Evolutionary conservation across 768 basidiomycete species (phyloP).

Genomic region (Boletus sensibilis): DNA sequence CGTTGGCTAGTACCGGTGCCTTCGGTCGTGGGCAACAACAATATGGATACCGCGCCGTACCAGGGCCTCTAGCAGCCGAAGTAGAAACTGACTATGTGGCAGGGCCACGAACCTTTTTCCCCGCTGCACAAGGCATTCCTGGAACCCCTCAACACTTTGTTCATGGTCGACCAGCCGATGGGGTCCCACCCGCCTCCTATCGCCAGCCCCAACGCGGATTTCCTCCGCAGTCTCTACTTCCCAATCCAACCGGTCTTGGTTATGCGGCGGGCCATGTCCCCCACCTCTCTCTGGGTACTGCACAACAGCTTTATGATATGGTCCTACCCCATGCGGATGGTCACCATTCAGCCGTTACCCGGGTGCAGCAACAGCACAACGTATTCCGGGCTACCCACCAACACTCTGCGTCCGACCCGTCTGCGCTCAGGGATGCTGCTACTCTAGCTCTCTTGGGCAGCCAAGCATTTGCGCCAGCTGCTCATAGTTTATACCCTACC

Average conservation of each 20-base stretch:
- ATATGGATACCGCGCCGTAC: conserved; percentile 50
- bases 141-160: conserved; percentile 47
- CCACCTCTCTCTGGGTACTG: conserved; percentile 68
- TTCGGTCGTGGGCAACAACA: conserved; percentile 54
- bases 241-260: conserved; percentile 52
- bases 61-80: conserved; percentile 25
- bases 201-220: conserved; percentile 61
- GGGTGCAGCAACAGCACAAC: conserved; percentile 78
- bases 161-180: conserved; percentile 52
- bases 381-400: conserved; percentile 74
- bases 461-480: conserved; percentile 49
- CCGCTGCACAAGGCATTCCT: conserved; percentile 40
- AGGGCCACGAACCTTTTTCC: conserved; percentile 56
- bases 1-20: conserved; percentile 49
- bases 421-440: conserved; percentile 68
- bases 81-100: conserved; percentile 52
- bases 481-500: conserved; percentile 54
- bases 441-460: conserved; percentile 61
- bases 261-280: conserved; percentile 58
- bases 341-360: conserved; percentile 64
- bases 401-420: conserved; percentile 82
- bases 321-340: conserved; percentile 54
- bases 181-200: conserved; percentile 48
- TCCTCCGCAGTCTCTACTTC: conserved; percentile 55
- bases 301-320: conserved; percentile 81